These are phyloP conservation scores for Eleusine coracana DNA, from an alignment of 176 grass and related monocot species.

Conservation along the genomic window DNA sequence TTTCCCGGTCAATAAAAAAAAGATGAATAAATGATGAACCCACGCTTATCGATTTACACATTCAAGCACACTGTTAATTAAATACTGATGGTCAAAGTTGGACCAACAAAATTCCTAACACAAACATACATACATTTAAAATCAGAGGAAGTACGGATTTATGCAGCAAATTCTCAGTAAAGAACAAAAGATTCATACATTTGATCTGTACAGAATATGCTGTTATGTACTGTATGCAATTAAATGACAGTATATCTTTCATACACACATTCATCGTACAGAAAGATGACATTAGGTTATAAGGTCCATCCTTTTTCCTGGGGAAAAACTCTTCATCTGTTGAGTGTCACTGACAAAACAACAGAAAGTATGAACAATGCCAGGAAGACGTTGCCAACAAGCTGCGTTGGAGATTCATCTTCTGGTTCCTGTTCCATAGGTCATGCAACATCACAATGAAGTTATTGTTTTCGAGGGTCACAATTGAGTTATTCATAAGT, in stretches of 20 bases:
- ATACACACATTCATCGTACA: background rate
- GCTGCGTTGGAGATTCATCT: constrained; percentile 70
- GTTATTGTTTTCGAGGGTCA: background rate
- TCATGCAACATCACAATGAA: constrained; percentile 9
- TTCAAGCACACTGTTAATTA: no score
- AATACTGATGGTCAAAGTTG: no score
- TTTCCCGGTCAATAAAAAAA: no score
- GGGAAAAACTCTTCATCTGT: constrained; percentile 49
- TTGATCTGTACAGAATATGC: constrained; percentile 19
- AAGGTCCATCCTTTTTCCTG: background rate
- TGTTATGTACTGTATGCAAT: background rate
- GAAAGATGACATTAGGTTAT: background rate
- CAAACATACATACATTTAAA: background rate
- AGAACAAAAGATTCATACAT: background rate
- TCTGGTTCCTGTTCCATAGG: constrained; percentile 77
- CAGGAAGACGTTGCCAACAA: constrained; percentile 84
- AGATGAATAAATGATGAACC: no score
- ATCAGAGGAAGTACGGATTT: background rate
- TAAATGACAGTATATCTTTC: background rate
- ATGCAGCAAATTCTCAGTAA: background rate
- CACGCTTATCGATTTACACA: no score
- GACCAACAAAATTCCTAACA: no score
- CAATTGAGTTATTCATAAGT: background rate
- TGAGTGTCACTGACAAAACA: constrained; percentile 67
- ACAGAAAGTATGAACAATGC: constrained; percentile 69